phyloP scores from a whole-genome alignment of 75 land plant species.

The Chamaecyparis obtusa region DNA sequence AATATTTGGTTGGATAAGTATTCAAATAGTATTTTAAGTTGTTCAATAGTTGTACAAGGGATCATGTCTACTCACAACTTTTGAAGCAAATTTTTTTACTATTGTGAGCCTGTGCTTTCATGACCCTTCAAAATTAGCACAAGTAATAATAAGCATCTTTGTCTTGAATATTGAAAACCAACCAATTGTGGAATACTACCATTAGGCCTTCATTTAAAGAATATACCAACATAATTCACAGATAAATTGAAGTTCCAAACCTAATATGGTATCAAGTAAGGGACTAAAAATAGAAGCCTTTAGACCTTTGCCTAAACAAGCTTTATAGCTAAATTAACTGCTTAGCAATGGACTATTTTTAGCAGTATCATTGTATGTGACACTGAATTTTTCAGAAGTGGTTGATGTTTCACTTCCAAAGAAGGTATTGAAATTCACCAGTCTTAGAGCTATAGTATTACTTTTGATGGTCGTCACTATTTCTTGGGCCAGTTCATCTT shows the following conservation, averaged over 20 bases:
- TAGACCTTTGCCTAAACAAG: neutral
- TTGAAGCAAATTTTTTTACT: too few species aligned
- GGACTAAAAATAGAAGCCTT: neutral
- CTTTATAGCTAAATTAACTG: neutral
- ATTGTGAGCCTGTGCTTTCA: too few species aligned
- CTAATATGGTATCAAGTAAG: neutral
- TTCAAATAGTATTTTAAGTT: too few species aligned
- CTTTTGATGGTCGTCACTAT: neutral
- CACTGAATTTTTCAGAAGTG: neutral
- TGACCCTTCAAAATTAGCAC: too few species aligned
- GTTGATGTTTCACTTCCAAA: neutral
- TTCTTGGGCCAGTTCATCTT: neutral
- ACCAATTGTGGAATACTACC: neutral
- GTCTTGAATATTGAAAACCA: neutral
- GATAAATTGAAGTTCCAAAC: neutral
- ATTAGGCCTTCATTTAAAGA: neutral
- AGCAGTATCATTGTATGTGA: neutral
- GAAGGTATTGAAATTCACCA: neutral
- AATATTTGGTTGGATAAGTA: too few species aligned
- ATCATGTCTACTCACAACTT: too few species aligned
- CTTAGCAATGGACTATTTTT: neutral
- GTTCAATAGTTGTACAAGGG: too few species aligned
- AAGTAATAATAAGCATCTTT: neutral
- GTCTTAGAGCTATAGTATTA: neutral
- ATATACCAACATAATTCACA: neutral